Base-by-base conservation (phyloP, 192 early-diverging fungal genomes). In the Linnemannia zychae region DNA sequence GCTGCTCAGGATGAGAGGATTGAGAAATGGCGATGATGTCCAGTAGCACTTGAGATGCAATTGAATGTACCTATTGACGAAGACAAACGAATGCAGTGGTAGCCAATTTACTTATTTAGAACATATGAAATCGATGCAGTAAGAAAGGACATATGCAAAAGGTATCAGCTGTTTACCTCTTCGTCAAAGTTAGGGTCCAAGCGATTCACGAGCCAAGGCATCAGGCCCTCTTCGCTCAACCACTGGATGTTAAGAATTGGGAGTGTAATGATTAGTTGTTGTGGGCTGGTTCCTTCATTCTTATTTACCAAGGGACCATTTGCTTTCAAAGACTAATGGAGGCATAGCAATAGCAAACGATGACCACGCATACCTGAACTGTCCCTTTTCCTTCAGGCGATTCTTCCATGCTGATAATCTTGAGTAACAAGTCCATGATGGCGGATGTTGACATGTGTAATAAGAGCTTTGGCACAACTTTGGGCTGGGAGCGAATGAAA, bases 361-460 rank as follows among this genome's bases (percentile, higher is more conserved):
- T 63, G 57, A 63, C 24, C 1, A 60, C 24, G 31, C 60, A 2
- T 76, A 96, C 95, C 91, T 95, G 93, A 36, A 98, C 95, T 66
- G 97, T 93, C 22, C 97, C 96, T 22, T 92, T 90, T 2, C 95
- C 97, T 78, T 97, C 95, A 20, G 95, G 93, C 24, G 97, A 89
- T 78, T 99, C 98, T 67, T 97, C 97, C 75, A 97, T 90, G 80
- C 96, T 97, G 73, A 99, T 95, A 17, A 99, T 91, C 77, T 97
- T 98, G 63, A 99, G 92, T 66, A 99, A 86, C 40, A 99, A 89
- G 81, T 99, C 98, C 72, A 96, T 95, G 57, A 98, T 95, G 1
- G 97, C 91, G 16, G 97, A 96, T 66, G 93, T 95, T 34, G 93
- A 93, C 84, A 99, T 91, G 83, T 99, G 98, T 66, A 87, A 88